These are phyloP conservation scores for Monilinia aucupariae DNA, from an alignment of 2,329 filamentous ascomycete species.

Conservation along the genomic window DNA sequence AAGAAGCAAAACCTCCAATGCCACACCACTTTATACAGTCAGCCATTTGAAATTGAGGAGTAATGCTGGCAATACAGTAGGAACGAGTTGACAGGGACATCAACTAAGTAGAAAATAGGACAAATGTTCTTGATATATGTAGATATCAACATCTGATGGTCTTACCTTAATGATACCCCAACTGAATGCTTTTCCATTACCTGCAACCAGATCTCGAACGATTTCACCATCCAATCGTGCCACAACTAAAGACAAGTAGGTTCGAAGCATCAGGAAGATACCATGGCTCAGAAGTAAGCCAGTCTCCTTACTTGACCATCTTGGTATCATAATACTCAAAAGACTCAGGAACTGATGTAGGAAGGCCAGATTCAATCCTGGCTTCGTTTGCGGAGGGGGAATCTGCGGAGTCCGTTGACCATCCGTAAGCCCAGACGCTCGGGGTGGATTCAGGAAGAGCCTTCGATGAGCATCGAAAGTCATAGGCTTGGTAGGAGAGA, in stretches of 20 bases:
- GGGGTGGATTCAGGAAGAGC: slow-evolving; percentile 84
- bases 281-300: slow-evolving; percentile 84
- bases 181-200: slow-evolving; percentile 81
- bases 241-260: slow-evolving; percentile 89
- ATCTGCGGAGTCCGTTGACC: slow-evolving; percentile 57
- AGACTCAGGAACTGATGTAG: slow-evolving; percentile 94
- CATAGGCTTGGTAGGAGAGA: slow-evolving; percentile 80
- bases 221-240: slow-evolving; percentile 93
- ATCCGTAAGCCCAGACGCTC: slow-evolving; percentile 71
- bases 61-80: background rate
- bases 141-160: background rate
- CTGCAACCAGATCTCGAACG: slow-evolving; percentile 90
- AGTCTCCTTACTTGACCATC: slow-evolving; percentile 93
- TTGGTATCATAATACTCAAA: slow-evolving; percentile 94
- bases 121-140: background rate
- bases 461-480: slow-evolving; percentile 96
- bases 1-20: slow-evolving; percentile 86
- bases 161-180: slow-evolving; percentile 76
- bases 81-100: slow-evolving; percentile 19
- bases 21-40: slow-evolving; percentile 66
- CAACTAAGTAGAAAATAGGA: background rate
- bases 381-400: slow-evolving; percentile 84
- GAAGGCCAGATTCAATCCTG: slow-evolving; percentile 90
- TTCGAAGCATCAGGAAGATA: slow-evolving; percentile 82
- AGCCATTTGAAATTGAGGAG: background rate